Base-by-base conservation (phyloP, 169 alveolate species). In the Plasmodium berghei region DNA sequence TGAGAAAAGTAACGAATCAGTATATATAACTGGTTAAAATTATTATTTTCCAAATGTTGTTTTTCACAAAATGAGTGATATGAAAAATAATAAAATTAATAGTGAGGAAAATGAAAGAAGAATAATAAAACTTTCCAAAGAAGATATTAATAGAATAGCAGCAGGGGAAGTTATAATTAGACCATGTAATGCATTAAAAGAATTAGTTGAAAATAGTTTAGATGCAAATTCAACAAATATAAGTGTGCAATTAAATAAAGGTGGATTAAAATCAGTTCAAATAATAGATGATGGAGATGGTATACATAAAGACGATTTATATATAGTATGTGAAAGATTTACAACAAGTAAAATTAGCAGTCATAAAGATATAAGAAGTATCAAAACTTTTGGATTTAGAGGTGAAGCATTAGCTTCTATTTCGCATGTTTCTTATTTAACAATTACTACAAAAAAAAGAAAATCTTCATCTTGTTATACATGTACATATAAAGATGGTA, bases 351-450 rank as follows among this genome's bases (percentile, higher is more conserved):
- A 99, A 94, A 94, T 98, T 71, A 62, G 85, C 14, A 72, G 93
- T n/a, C 96, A 93, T 83, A 92, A 94, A 42, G 99, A 97, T 90
- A 93, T 98, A 42, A 88, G 87, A 28, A 88, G 92, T 12, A 93
- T 98, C 40, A 91, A 91, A 26, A 97, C 99, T 22, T 98, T 98
- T 90, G 99, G 99, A 5, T 99, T 99, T 94, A 93, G 99, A 88
- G 99, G 99, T 10, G 99, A 99, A 93, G 99, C 99, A 9, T 92
- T 99, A 45, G 98, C 99, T 3, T 94, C 99, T 18, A 95, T 98
- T 14, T 96, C 99, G 14, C 97, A 94, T 83, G 98, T 96, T 40
- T 94, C 99, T 1, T 95, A 96, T 71, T 95, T 98, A 28, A 95
- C 98, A 12, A 97, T 98, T 2, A 92, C 97, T 0, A 93, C 99